Evolutionary conservation across 2,329 filamentous ascomycete species (phyloP).

Genomic region (Trichophyton mentagrophytes): DNA sequence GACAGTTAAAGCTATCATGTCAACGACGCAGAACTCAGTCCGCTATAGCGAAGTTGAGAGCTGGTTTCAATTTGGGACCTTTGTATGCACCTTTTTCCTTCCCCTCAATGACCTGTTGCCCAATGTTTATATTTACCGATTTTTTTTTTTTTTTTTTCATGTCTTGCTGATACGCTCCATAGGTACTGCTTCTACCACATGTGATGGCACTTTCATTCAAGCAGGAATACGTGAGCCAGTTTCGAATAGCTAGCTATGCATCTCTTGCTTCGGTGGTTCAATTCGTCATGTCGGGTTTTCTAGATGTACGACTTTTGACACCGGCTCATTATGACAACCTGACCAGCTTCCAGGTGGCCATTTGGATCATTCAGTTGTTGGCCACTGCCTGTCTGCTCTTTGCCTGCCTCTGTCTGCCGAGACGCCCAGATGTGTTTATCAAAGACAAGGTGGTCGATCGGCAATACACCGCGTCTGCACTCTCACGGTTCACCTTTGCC

Average conservation of each 20-base stretch:
- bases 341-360: neutral
- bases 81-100: neutral
- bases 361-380: neutral
- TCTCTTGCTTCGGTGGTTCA: neutral
- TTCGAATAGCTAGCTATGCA: neutral
- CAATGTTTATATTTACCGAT: neutral
- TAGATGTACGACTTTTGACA: neutral
- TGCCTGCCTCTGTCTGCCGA: neutral
- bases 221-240: neutral
- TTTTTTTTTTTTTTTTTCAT: neutral
- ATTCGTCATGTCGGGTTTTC: neutral
- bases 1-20: neutral
- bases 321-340: neutral
- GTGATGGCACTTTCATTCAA: neutral
- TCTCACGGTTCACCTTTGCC: slow-evolving; percentile 1
- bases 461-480: neutral
- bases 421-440: slow-evolving; percentile 3
- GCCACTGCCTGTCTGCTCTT: neutral
- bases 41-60: neutral
- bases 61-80: neutral
- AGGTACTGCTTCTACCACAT: neutral
- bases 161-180: neutral
- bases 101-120: neutral
- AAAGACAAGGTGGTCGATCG: slow-evolving; percentile 1
- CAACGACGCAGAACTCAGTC: neutral